Percentiles rank a stretch among this genome's conserved stretches.
Evolutionary conservation across 306 rosid species (phyloP).

Genomic region (Citrullus colocynthis): DNA sequence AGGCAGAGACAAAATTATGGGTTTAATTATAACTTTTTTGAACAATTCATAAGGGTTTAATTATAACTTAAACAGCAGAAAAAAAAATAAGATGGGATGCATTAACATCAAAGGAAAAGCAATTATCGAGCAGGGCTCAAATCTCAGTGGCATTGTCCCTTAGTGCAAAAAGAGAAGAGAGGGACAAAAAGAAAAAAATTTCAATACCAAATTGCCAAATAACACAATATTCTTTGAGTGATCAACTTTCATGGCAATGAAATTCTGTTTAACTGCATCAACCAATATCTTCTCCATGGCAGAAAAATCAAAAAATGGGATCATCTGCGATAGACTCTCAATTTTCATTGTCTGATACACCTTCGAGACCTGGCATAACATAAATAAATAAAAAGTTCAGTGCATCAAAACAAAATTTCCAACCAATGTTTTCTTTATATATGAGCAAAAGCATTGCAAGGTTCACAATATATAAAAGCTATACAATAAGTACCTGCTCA

Average conservation of each 20-base stretch:
- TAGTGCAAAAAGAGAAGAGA: neutral
- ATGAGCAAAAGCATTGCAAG: neutral
- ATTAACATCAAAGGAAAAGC: neutral
- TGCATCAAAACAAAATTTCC: neutral
- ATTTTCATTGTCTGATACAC: slow-evolving; percentile 84
- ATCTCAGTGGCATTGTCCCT: neutral
- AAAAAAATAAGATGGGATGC: neutral
- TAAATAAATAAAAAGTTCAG: neutral
- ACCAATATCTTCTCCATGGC: slow-evolving; percentile 78
- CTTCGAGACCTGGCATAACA: slow-evolving; percentile 51
- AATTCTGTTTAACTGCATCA: slow-evolving; percentile 87
- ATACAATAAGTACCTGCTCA: slow-evolving; percentile 53
- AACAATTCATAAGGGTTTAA: neutral
- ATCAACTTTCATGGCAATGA: slow-evolving; percentile 80
- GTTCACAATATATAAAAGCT: neutral
- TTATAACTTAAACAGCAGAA: neutral
- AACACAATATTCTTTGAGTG: slow-evolving; percentile 57
- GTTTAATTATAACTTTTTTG: neutral
- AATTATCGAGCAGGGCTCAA: neutral
- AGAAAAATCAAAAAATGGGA: slow-evolving; percentile 71
- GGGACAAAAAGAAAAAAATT: neutral
- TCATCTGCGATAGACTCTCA: slow-evolving; percentile 59
- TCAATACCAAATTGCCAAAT: slow-evolving; percentile 34
- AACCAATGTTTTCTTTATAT: neutral
- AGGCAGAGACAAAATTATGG: neutral